phyloP scores from a whole-genome alignment of 208 protist genomes.

The Leishmania guyanensis region DNA sequence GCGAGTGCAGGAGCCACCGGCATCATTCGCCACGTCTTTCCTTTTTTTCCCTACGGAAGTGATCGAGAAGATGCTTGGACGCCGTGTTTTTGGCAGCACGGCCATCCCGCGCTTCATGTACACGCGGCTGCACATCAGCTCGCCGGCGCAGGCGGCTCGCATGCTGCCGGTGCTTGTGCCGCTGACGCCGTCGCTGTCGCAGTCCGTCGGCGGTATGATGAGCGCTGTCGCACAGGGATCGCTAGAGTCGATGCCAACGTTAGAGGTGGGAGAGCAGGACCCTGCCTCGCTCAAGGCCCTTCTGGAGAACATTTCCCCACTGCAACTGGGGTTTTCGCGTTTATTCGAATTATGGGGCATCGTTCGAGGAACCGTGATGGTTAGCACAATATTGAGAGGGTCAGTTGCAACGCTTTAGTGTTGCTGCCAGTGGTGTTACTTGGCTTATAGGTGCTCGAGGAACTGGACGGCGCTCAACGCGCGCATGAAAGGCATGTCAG shows the following conservation, averaged over 20 bases:
- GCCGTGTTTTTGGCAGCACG: slow-evolving; percentile 74
- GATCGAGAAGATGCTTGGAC: slow-evolving; percentile 55
- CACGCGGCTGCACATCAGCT: slow-evolving; percentile 69
- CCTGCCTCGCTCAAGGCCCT: slow-evolving; percentile 46
- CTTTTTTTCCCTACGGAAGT: not conserved
- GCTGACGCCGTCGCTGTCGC: slow-evolving; percentile 31
- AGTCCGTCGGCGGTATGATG: slow-evolving; percentile 21
- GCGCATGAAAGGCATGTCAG: not conserved
- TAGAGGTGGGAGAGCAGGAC: slow-evolving; percentile 37
- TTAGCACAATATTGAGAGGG: slow-evolving; percentile 17
- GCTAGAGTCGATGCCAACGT: slow-evolving; percentile 26
- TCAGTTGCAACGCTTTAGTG: not conserved
- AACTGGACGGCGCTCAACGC: not conserved
- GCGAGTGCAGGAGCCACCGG: not conserved
- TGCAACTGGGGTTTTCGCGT: slow-evolving; percentile 58
- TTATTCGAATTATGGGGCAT: slow-evolving; percentile 91
- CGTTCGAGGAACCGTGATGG: slow-evolving; percentile 41
- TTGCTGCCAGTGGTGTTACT: not conserved
- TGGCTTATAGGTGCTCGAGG: not conserved
- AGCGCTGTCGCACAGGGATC: slow-evolving; percentile 11
- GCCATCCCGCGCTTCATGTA: slow-evolving; percentile 79
- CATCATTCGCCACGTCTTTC: not conserved
- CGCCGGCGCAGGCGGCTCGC: slow-evolving; percentile 54
- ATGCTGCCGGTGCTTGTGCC: slow-evolving; percentile 69
- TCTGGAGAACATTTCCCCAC: slow-evolving; percentile 49